A percentile compares a stretch with the other conserved stretches of the same genome.
Evolutionary conservation across 2,329 filamentous ascomycete genomes (phyloP).

Genomic region (Parafenestella ontariensis): DNA sequence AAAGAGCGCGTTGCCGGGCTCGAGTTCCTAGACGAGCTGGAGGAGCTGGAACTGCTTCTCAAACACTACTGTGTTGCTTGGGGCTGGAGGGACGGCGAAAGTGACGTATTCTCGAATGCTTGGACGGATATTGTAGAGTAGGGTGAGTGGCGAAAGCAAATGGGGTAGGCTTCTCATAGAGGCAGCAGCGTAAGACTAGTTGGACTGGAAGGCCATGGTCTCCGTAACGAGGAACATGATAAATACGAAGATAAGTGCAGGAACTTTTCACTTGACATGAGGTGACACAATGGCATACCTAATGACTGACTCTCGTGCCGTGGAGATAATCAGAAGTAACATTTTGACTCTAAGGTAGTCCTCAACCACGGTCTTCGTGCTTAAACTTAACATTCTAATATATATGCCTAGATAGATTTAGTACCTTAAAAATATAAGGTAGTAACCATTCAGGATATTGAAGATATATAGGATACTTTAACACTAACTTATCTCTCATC

Average conservation of each 20-base stretch:
- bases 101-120: conserved; percentile 40
- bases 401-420: too few species aligned
- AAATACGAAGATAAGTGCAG: neutral
- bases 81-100: conserved; percentile 72
- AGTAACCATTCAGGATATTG: too few species aligned
- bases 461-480: too few species aligned
- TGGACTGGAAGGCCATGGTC: too few species aligned
- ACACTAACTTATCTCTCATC: too few species aligned
- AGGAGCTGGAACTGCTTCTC: conserved; percentile 89
- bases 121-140: conserved; percentile 40
- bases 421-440: too few species aligned
- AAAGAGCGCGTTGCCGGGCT: conserved; percentile 79
- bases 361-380: too few species aligned
- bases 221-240: neutral
- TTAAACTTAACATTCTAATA: too few species aligned
- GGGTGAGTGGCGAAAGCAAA: neutral
- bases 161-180: neutral
- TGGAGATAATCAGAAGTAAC: too few species aligned
- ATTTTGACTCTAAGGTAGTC: too few species aligned
- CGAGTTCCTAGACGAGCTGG: conserved; percentile 92
- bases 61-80: conserved; percentile 90
- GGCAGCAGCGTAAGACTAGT: neutral
- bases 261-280: neutral
- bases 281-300: neutral
- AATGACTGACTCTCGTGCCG: too few species aligned